Evolutionary conservation across 139 green algal genomes (phyloP).

Genomic region (Choricystis sp.): DNA sequence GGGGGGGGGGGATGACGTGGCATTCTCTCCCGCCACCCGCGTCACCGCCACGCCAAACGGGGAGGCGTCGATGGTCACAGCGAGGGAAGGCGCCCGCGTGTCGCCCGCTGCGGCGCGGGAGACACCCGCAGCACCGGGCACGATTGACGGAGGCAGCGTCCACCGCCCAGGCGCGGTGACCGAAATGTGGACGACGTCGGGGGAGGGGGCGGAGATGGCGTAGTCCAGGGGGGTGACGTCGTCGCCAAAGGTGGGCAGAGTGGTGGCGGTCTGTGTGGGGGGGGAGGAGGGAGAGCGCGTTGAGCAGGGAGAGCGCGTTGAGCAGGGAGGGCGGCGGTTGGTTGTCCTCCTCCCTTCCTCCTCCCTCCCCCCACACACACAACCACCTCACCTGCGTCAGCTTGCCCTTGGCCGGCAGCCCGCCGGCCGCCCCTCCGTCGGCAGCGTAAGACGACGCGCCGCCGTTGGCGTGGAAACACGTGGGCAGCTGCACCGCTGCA

Average conservation of each 20-base stretch:
- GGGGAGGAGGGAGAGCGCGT: no score
- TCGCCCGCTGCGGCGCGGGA: neutral
- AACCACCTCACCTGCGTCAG: no score
- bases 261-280: no score
- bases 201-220: neutral
- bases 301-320: no score
- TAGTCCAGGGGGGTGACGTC: neutral
- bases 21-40: neutral
- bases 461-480: neutral
- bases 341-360: no score
- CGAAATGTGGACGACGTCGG: neutral
- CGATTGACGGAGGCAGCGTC: neutral
- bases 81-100: neutral
- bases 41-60: conserved; percentile 7
- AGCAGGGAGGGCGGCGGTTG: no score
- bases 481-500: neutral
- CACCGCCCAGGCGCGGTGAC: neutral
- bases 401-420: no score
- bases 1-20: neutral
- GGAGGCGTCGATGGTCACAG: neutral
- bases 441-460: neutral
- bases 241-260: neutral
- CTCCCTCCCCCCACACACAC: no score
- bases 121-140: neutral
- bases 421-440: no score